Base-by-base conservation (phyloP, 805 yeast genomes). In the Yamadazyma takamatsuzukensis region DNA sequence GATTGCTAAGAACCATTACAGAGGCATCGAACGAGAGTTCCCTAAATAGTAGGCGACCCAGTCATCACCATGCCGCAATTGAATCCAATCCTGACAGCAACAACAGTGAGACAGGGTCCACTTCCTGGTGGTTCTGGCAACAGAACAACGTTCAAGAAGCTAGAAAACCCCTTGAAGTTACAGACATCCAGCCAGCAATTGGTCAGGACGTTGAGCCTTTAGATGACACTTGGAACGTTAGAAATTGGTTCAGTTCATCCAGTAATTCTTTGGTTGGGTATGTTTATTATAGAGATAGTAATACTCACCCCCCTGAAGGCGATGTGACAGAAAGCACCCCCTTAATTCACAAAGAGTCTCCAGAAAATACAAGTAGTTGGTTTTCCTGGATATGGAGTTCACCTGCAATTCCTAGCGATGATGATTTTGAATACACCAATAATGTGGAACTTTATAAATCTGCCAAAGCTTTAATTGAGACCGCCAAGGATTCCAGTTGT, bases 401-500 rank as follows among this genome's bases (percentile, higher is more conserved):
- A 5, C 16, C 38, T 6, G 38, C 39, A 7, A 41, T 34, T 9
- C 49, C 34, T 21, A 39, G 24, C 18, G 48, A 36, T 10, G 44
- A 42, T 14, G 41, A 39, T 13, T 51, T 44, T n/a, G 52, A 48
- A 18, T 44, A 44, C 17, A 45, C 50, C 12, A 49, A 45, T 30
- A 37, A 45, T 18, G 41, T 51, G 8, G 60, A 56, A 34, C 39
- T 55, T 15, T 56, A 54, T 34, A 53, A 51, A 25, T 40, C 51
- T 4, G 67, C 69, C 7, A 61, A 54, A 33, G 27, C 27, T 15
- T 53, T 59, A 1, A 53, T 66, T 23, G 71, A 66, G 29, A 41
- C 39, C 12, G 39, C 64, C 1, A 52, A 45, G 21, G 68, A 61
- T 26, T 40, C 53, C 9, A 46, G 57, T 18, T 55, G 59, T 33